phyloP scores from a whole-genome alignment of 345 rosid species.

The Eucalyptus viminalis region DNA sequence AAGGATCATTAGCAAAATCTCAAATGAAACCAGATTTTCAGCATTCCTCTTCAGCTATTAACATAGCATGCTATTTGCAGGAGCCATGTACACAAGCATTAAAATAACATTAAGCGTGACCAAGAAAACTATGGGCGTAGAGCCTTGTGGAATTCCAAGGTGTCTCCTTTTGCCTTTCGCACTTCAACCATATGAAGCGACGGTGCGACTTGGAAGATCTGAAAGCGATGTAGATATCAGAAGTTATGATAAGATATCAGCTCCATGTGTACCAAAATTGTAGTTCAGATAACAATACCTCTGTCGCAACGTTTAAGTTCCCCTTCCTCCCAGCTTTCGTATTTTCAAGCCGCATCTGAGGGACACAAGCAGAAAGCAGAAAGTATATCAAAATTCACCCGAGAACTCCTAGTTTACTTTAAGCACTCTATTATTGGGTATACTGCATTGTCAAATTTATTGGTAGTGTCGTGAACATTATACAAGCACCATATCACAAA shows the following conservation, averaged over 20 bases:
- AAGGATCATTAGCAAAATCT: background rate
- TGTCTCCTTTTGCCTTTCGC: slow-evolving; percentile 11
- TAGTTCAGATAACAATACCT: background rate
- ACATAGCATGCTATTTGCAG: background rate
- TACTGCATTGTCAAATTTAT: background rate
- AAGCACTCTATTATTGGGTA: background rate
- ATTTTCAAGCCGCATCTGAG: slow-evolving; percentile 3
- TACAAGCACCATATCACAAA: too few relatives aligned
- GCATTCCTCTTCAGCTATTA: background rate
- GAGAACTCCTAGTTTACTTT: background rate
- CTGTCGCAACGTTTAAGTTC: background rate
- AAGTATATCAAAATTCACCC: background rate
- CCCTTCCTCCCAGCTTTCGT: slow-evolving; percentile 9
- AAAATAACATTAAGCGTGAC: background rate
- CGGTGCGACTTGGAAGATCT: slow-evolving; percentile 9
- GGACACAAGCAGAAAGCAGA: background rate
- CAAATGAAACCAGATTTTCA: background rate
- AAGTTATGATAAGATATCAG: background rate
- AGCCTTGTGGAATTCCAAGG: slow-evolving; percentile 11
- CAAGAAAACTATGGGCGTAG: background rate
- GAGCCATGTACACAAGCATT: background rate
- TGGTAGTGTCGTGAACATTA: background rate
- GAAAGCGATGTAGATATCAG: background rate
- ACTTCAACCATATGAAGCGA: slow-evolving; percentile 3
- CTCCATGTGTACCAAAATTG: background rate